Conservation (phyloP, 352 stramenopile genomes). For the Globisporangium carolinianum region DNA sequence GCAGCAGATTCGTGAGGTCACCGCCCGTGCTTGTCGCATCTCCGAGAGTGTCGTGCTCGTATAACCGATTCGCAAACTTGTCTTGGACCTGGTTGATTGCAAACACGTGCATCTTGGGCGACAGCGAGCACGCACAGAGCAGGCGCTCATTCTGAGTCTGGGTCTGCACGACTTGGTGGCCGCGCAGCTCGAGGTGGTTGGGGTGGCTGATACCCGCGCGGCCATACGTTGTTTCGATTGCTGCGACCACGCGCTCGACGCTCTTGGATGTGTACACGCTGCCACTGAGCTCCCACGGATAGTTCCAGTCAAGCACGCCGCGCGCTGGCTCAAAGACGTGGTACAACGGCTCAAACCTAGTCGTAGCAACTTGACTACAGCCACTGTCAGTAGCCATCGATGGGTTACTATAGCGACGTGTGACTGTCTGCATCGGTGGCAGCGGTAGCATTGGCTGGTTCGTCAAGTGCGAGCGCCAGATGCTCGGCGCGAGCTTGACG, state of each 20-base stretch:
- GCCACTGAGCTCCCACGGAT: conserved; percentile 85
- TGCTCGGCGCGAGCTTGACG: conserved; percentile 66
- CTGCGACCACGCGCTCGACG: conserved; percentile 24
- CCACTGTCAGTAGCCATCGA: neutral
- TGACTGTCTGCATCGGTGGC: conserved; percentile 17
- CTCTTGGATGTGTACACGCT: conserved; percentile 52
- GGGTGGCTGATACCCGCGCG: conserved; percentile 38
- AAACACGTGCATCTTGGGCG: conserved; percentile 67
- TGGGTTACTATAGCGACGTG: neutral
- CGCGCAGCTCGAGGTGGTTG: conserved; percentile 57
- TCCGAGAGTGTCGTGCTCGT: conserved; percentile 13
- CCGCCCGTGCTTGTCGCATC: conserved; percentile 15
- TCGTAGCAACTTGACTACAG: no score
- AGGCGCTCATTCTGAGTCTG: conserved; percentile 13
- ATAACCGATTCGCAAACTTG: conserved; percentile 67
- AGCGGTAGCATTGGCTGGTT: conserved; percentile 46
- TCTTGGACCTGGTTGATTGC: conserved; percentile 86
- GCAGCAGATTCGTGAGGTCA: conserved; percentile 24
- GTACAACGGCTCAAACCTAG: conserved; percentile 8
- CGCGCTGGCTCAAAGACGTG: conserved; percentile 38
- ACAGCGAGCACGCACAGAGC: conserved; percentile 35
- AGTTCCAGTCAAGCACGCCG: conserved; percentile 68
- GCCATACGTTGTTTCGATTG: conserved; percentile 19
- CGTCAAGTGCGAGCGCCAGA: conserved; percentile 65
- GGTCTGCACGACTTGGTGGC: conserved; percentile 34